Conservation (phyloP, 331 rosid genomes). For the Arachis monticola region DNA sequence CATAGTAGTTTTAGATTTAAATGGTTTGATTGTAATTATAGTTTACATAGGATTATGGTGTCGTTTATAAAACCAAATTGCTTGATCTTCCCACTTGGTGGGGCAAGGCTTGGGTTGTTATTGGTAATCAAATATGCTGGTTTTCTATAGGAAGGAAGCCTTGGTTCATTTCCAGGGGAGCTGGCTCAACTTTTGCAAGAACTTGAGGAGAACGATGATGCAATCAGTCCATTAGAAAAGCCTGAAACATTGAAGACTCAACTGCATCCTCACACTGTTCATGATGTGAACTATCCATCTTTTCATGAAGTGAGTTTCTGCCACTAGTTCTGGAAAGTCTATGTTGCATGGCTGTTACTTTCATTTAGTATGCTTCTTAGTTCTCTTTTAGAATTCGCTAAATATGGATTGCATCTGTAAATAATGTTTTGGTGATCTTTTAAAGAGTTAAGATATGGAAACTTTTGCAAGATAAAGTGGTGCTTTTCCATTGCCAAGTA, state of each 20-base stretch:
- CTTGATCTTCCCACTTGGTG: background rate
- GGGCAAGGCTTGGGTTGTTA: background rate
- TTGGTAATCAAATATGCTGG: slow-evolving; percentile 18
- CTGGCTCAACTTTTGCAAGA: slow-evolving; percentile 52
- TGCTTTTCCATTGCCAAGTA: slow-evolving; percentile 8
- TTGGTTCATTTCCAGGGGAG: slow-evolving; percentile 51
- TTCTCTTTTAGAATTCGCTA: background rate
- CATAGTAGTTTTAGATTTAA: background rate
- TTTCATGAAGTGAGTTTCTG: slow-evolving; percentile 45
- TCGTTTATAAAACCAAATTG: background rate
- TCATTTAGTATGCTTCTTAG: background rate
- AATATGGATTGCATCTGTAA: background rate
- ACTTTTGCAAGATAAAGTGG: slow-evolving; percentile 1
- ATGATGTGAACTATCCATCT: slow-evolving; percentile 30
- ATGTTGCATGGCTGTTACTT: slow-evolving; percentile 9
- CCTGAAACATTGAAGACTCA: slow-evolving; percentile 43
- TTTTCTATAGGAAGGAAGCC: slow-evolving; percentile 50
- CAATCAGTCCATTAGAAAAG: slow-evolving; percentile 51
- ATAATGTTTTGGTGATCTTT: background rate
- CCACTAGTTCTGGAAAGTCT: slow-evolving; percentile 3
- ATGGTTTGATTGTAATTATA: background rate
- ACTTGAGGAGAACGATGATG: slow-evolving; percentile 55
- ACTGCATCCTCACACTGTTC: slow-evolving; percentile 24
- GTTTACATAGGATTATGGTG: background rate
- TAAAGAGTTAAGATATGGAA: background rate